phyloP scores from a whole-genome alignment of 345 rosid species.

The Rhizophora mangle region DNA sequence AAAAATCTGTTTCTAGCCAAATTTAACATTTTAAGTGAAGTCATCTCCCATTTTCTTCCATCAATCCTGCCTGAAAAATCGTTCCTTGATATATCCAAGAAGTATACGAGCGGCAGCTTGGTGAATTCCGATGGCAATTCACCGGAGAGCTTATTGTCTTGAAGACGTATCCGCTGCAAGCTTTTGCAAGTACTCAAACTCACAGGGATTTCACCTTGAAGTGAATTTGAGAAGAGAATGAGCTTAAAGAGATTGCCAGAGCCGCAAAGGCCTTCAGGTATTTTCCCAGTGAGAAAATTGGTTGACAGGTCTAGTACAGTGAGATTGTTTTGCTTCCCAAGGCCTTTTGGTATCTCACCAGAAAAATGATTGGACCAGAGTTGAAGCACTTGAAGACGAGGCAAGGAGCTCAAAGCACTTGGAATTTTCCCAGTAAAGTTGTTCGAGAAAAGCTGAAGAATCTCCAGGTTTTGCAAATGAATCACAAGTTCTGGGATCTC shows the following conservation, averaged over 20 bases:
- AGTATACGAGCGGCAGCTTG: constrained; percentile 58
- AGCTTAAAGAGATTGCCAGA: constrained; percentile 73
- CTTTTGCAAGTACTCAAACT: constrained; percentile 52
- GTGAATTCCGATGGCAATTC: constrained; percentile 50
- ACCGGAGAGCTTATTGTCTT: constrained; percentile 59
- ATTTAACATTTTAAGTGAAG: constrained; percentile 70
- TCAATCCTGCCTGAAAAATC: constrained; percentile 53
- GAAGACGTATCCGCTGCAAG: constrained; percentile 70
- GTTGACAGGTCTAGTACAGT: constrained; percentile 80
- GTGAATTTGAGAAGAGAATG: constrained; percentile 77
- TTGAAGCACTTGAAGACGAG: constrained; percentile 76
- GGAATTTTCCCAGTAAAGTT: constrained; percentile 65
- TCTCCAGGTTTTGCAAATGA: constrained; percentile 57
- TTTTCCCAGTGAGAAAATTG: constrained; percentile 61
- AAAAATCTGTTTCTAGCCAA: constrained; percentile 56
- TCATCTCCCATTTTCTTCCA: constrained; percentile 57
- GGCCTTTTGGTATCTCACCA: constrained; percentile 62
- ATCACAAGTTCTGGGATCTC: constrained; percentile 57
- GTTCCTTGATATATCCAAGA: constrained; percentile 73
- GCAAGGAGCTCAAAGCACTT: constrained; percentile 49
- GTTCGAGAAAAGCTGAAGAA: constrained; percentile 88
- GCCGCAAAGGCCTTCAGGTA: constrained; percentile 63
- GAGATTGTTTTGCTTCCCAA: constrained; percentile 63
- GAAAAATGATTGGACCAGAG: constrained; percentile 76
- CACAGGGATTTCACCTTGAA: constrained; percentile 53